Base-by-base conservation (phyloP, 805 yeast species). In the Saccharomycopsis sp. region DNA sequence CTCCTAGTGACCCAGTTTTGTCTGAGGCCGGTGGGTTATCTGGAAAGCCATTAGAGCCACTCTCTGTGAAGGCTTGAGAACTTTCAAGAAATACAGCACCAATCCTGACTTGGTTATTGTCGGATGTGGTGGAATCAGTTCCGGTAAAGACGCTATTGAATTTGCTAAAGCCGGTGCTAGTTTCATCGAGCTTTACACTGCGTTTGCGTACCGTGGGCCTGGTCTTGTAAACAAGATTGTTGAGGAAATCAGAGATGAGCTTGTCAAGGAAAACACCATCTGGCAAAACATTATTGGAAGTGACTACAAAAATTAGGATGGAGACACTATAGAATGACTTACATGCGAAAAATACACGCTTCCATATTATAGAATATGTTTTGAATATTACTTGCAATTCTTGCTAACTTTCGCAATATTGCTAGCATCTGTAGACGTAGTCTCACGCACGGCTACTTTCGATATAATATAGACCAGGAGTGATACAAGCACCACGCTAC, bases 81-180 rank as follows among this genome's bases (percentile, higher is more conserved):
- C 80, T 1, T 82, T 92, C 64, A 83, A 94, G 58, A 84, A 87
- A 64, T 79, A 87, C 67, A 81, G 96, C 41, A 89, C 89, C 65
- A 62, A 61, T 44, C 79, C 87, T 1, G 78, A 82, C 56, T 71
- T 91, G 62, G 87, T 91, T 1, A 77, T 92, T 50, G 80, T 92
- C 63, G 98, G 98, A 37, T 91, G 97, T 72, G 98, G 98, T 58
- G 98, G 98, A 63, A 90, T 92, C 64, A 76, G 86, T n/a, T 73
- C 77, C 23, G 98, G 97, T 57, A 77, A 83, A 63, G 98, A 92
- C 68, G 97, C 91, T 0, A 74, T 91, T 53, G 97, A 91, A 64
- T 92, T 85, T 71, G 97, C 94, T 37, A 83, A 82, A 66, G 96
- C 97, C 1, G 98, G 98, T 58, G 98, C 98, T 14, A 79, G 87